Evolutionary conservation across 148 eudicot species (phyloP), one percentile per base, ranked within the genome.

Genomic region (Cornus controversa): DNA sequence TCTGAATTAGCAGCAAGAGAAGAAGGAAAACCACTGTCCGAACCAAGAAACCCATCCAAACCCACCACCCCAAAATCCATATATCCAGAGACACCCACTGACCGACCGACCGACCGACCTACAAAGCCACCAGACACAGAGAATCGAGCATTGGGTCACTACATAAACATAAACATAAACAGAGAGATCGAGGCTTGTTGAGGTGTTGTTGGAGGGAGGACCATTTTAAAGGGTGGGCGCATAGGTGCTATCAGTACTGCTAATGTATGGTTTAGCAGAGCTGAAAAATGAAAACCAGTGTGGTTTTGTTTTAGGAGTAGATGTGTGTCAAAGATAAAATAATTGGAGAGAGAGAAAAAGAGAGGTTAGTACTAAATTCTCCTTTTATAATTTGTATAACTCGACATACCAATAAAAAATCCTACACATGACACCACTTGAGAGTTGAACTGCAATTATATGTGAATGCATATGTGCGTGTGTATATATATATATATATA

Each of bases 41-140:
- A 18, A 42, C 66, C 67, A 26, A 65, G 18, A 18, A 53, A 72
- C 29, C 75, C 60, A 66, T 77, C 77, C 26, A 76, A 71, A 26
- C 74, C 80, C 57, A 72, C 62, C 66, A 54, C 53, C 18, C 77
- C 83, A 84, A 87, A 82, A 78, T 87, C 90, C 90, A 87, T 87
- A n/a, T n/a, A n/a, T n/a, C n/a, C n/a, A n/a, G n/a, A n/a, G n/a
- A n/a, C n/a, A n/a, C n/a, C n/a, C n/a, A n/a, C n/a, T n/a, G n/a
- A n/a, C n/a, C n/a, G n/a, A n/a, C n/a, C n/a, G n/a, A n/a, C n/a
- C n/a, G n/a, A n/a, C n/a, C n/a, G n/a, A n/a, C n/a, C n/a, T 1
- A 42, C 63, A 25, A 65, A 64, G 26, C 36, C n/a, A 73, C 45
- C 36, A 69, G 42, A 66, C 23, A 6, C 3, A 18, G 64, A 28